Base-by-base conservation (phyloP, 2,329 filamentous ascomycete genomes). In the Trichoderma guizhouense region DNA sequence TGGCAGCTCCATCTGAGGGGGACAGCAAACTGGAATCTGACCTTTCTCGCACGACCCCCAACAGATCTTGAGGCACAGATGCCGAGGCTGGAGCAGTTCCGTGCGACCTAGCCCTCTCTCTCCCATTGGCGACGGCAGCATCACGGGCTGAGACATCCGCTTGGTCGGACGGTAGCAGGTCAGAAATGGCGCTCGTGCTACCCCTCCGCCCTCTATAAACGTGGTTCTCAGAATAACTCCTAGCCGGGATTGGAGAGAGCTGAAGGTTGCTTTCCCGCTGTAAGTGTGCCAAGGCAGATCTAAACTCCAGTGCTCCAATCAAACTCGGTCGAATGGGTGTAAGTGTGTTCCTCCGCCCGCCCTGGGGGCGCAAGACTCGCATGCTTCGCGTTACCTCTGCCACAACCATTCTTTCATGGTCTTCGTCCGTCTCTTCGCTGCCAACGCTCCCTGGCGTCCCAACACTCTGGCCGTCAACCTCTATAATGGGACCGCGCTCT, bases 321-420 rank as follows among this genome's bases (percentile, higher is more conserved):
- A 99, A 84, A 84, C 96, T 98, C 1, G 96, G 95, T 57, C 96
- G 88, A 74, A 99, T 98, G 0, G 94, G 92, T 7, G 91, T 95
- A 73, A 95, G 18, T 2, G 93, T 94, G 74, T 91, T 91, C 75
- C 92, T 89, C 74, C 90, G 88, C 58, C 86, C 86, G 1, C 62
- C 57, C 53, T 87, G 86, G 1, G 93, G 89, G 26, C 94, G 89
- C 75, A 90, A 90, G 32, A 98, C 87, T 71, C 95, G 92, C 96
- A 99, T 99, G 80, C 94, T 97, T 80, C 91, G 96, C 51, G 92
- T 91, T 79, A 99, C 89, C 80, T 98, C 95, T 24, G 94, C 94
- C 51, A 90, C 91, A 63, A 92, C 86, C 74, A 92, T 89, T 67
- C 87, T 85, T 61, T 90, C 89, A 62, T 90, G 87, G 14, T 83